These are phyloP conservation scores for Gaeumannomyces sp. DNA, from an alignment of 2,329 filamentous ascomycete genomes.

Conservation along the genomic window DNA sequence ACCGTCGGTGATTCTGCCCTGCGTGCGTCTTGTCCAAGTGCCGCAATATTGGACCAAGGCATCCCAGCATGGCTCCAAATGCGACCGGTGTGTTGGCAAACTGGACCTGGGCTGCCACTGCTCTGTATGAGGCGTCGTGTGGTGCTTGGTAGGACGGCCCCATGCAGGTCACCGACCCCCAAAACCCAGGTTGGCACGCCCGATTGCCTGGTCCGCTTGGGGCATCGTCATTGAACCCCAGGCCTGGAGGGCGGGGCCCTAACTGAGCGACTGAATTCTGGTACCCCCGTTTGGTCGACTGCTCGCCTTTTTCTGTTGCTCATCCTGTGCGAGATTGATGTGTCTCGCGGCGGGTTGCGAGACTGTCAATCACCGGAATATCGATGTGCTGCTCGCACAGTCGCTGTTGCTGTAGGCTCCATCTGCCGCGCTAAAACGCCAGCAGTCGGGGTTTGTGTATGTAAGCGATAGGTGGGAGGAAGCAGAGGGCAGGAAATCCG, in stretches of 20 bases:
- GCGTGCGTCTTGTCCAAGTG: background rate
- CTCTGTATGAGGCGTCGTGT: background rate
- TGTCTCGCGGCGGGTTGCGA: background rate
- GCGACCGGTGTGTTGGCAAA: background rate
- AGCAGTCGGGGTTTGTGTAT: background rate
- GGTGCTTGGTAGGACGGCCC: background rate
- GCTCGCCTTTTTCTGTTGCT: background rate
- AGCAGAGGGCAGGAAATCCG: background rate
- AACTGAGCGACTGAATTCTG: background rate
- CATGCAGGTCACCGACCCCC: background rate
- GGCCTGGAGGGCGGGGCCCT: too few species aligned
- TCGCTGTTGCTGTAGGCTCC: background rate
- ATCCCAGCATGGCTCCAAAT: background rate
- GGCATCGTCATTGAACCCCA: background rate
- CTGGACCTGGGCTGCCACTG: background rate
- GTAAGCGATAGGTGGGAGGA: conserved; percentile 7
- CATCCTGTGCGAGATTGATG: background rate
- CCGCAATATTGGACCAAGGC: background rate
- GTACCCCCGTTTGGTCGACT: background rate
- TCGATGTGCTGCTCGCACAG: background rate
- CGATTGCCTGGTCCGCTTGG: background rate
- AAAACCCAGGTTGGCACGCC: background rate
- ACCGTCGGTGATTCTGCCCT: background rate
- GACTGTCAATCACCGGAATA: background rate
- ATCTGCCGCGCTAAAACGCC: background rate